A percentile compares a stretch with the other conserved stretches of the same genome.
Evolutionary conservation across 108 stramenopile genomes (phyloP).

Genomic region (Fragilariopsis cylindrus): DNA sequence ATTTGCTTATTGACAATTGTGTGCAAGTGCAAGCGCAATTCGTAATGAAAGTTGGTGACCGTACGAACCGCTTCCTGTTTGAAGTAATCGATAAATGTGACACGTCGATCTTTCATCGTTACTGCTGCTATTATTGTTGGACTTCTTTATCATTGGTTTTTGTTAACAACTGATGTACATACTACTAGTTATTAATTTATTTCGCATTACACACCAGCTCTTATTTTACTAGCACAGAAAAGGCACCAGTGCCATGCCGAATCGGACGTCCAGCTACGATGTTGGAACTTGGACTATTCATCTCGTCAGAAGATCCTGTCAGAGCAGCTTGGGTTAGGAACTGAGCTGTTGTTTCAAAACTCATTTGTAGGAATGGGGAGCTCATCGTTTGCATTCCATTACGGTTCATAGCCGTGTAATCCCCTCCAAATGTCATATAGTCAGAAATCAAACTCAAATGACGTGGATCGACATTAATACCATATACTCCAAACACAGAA

Average conservation of each 20-base stretch:
- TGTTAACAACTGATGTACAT: too few species aligned
- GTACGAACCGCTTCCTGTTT: constrained; percentile 16
- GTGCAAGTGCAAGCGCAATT: not conserved
- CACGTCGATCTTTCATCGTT: not conserved
- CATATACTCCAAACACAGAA: constrained; percentile 98
- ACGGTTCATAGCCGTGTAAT: constrained; percentile 95
- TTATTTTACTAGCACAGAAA: constrained; percentile 52
- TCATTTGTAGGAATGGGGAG: constrained; percentile 97
- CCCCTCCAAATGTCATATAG: constrained; percentile 98
- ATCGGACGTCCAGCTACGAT: constrained; percentile 94
- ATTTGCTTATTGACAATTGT: not conserved
- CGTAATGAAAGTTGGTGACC: constrained; percentile 23
- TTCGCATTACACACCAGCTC: not conserved
- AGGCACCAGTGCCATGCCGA: constrained; percentile 92
- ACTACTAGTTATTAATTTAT: too few species aligned
- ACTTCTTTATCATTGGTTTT: too few species aligned
- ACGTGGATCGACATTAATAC: constrained; percentile 96
- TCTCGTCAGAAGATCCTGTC: constrained; percentile 60
- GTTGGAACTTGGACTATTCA: constrained; percentile 89
- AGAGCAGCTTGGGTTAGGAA: constrained; percentile 95
- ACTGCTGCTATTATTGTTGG: too few species aligned
- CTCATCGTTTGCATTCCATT: constrained; percentile 90
- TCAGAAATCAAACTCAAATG: constrained; percentile 97
- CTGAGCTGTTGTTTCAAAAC: constrained; percentile 96
- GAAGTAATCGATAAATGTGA: constrained; percentile 24